Conservation (phyloP, 352 stramenopile species). For the Globisporangium middletonii region DNA sequence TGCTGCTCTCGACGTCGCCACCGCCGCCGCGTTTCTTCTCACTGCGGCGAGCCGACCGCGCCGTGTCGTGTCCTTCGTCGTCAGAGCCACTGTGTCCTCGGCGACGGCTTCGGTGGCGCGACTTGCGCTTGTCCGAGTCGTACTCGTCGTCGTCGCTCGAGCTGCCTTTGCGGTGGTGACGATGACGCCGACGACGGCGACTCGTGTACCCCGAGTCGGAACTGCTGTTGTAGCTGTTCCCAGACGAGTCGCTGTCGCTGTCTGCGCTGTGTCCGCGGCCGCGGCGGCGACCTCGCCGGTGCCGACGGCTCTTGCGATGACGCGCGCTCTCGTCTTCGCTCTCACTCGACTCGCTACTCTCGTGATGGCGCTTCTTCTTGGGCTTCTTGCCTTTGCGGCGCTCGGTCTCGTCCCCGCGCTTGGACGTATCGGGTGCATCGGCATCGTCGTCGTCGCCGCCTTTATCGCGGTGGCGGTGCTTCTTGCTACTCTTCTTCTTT, state of each 20-base stretch:
- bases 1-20: background rate
- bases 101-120: slow-evolving; percentile 22
- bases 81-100: slow-evolving; percentile 20
- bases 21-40: slow-evolving; percentile 10
- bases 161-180: slow-evolving; percentile 23
- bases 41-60: slow-evolving; percentile 22
- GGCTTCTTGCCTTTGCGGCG: slow-evolving; percentile 27
- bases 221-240: slow-evolving; percentile 34
- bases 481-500: slow-evolving; percentile 46
- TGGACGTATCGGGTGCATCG: slow-evolving; percentile 1
- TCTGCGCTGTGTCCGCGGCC: slow-evolving; percentile 6
- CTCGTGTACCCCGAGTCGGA: slow-evolving; percentile 37
- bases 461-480: slow-evolving; percentile 22
- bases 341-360: slow-evolving; percentile 42
- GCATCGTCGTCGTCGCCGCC: slow-evolving; percentile 17
- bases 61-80: slow-evolving; percentile 23
- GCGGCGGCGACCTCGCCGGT: slow-evolving; percentile 19
- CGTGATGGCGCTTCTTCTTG: slow-evolving; percentile 40
- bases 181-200: slow-evolving; percentile 34
- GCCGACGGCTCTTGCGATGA: slow-evolving; percentile 14
- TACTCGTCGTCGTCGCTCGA: slow-evolving; percentile 56
- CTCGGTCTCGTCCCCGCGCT: slow-evolving; percentile 15
- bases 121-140: slow-evolving; percentile 42
- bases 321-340: slow-evolving; percentile 24
- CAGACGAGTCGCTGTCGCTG: slow-evolving; percentile 45